Evolutionary conservation across 2,329 filamentous ascomycete genomes (phyloP).

Genomic region (Cadophora malorum): DNA sequence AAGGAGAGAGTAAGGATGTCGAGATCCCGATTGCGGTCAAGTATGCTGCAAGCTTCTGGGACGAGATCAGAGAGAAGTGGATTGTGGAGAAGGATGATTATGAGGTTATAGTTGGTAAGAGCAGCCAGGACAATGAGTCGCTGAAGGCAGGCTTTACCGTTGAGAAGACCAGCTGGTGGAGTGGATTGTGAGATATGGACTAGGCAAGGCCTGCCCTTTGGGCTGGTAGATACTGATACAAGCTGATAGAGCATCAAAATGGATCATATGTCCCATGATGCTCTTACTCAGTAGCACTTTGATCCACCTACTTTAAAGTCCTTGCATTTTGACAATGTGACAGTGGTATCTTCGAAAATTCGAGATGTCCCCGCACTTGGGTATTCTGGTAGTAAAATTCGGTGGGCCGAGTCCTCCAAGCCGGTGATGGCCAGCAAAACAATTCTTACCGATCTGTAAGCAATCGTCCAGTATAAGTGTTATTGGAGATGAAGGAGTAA

Average conservation of each 20-base stretch:
- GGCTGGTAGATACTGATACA: neutral
- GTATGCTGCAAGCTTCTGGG: conserved; percentile 73
- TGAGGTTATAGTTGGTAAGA: conserved; percentile 64
- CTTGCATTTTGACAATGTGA: too few relatives aligned
- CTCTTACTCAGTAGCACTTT: neutral
- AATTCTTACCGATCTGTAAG: too few relatives aligned
- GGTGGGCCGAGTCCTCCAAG: too few relatives aligned
- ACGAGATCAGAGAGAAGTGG: conserved; percentile 71
- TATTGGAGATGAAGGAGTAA: neutral
- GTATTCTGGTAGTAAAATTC: too few relatives aligned
- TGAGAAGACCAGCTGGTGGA: conserved; percentile 70
- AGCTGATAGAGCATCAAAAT: neutral
- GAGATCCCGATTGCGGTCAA: conserved; percentile 65
- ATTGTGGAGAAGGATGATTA: conserved; percentile 70
- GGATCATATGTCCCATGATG: neutral
- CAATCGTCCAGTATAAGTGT: too few relatives aligned
- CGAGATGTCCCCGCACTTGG: too few relatives aligned
- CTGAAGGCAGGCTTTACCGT: conserved; percentile 63
- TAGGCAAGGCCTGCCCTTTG: neutral
- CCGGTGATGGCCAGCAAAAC: too few relatives aligned
- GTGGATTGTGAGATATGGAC: conserved; percentile 56
- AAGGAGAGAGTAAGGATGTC: conserved; percentile 64
- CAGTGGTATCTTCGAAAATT: too few relatives aligned
- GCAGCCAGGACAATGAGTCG: conserved; percentile 57
- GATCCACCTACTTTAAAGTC: neutral